Evolutionary conservation across 2,329 filamentous ascomycete species (phyloP).

Genomic region (Hymenoscyphus fraxineus): DNA sequence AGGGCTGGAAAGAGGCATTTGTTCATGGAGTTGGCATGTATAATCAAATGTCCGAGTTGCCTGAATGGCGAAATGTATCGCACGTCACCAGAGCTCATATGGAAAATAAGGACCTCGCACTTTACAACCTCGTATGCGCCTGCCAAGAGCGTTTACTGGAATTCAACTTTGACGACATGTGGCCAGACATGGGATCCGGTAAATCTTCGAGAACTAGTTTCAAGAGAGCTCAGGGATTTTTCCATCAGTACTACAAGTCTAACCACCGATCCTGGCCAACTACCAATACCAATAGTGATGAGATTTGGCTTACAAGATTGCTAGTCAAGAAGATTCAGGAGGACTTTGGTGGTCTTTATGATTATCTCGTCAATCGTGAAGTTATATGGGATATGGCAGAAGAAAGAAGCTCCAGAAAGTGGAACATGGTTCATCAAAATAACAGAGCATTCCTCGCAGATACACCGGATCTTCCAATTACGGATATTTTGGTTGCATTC

Average conservation of each 20-base stretch:
- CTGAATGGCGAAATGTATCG: slow-evolving; percentile 56
- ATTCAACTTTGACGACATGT: slow-evolving; percentile 61
- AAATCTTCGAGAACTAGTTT: slow-evolving; percentile 45
- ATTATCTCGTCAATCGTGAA: slow-evolving; percentile 66
- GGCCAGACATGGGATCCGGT: slow-evolving; percentile 42
- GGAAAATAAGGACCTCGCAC: slow-evolving; percentile 57
- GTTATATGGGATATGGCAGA: slow-evolving; percentile 63
- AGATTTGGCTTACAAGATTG: slow-evolving; percentile 59
- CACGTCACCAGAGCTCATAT: slow-evolving; percentile 61
- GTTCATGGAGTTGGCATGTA: slow-evolving; percentile 65
- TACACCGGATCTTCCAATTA: slow-evolving; percentile 55
- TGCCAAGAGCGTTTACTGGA: slow-evolving; percentile 57
- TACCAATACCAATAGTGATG: slow-evolving; percentile 38
- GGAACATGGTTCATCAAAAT: slow-evolving; percentile 55
- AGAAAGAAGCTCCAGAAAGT: slow-evolving; percentile 58
- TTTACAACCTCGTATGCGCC: slow-evolving; percentile 57
- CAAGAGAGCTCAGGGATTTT: slow-evolving; percentile 57
- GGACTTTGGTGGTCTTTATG: slow-evolving; percentile 67
- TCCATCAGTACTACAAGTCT: slow-evolving; percentile 53
- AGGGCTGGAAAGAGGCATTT: slow-evolving; percentile 66
- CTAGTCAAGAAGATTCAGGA: slow-evolving; percentile 55
- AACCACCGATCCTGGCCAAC: slow-evolving; percentile 62
- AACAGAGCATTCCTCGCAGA: slow-evolving; percentile 48
- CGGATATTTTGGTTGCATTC: slow-evolving; percentile 62
- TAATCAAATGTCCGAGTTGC: slow-evolving; percentile 44